Evolutionary conservation across 495 filamentous ascomycete genomes (phyloP), one percentile per base, ranked within the genome.

Genomic region (Sordaria brevicollis): DNA sequence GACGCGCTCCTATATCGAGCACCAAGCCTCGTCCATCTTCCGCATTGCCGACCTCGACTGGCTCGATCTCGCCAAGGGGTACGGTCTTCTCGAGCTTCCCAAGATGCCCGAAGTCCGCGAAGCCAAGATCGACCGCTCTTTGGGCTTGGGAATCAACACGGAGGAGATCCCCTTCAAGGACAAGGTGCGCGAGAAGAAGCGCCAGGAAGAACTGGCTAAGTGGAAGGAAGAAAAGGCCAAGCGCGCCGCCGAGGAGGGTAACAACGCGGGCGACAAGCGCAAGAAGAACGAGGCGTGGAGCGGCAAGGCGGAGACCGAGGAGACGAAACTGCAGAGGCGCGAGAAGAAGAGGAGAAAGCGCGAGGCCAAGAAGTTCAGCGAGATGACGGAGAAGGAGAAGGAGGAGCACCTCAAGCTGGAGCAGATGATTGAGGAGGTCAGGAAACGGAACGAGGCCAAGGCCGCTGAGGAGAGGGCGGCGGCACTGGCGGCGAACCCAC

Each of bases 1-100:
- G 91, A 86, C 97, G 9, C 88, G 91, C 74, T 89, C 91, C 69
- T 97, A 97, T 79, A 91, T 89, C 76, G 96, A 97, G 76, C 94
- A 98, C 73, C 87, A 93, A 78, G 93, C 94, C 11, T 87, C 84
- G 71, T 93, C 91, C 79, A 98, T 99, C 71, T 99, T 99, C 83
- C 89, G 93, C 5, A 83, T 94, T 4, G 76, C 83, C 9, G 92
- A 95, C 75, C 83, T 97, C 19, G 89, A 94, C 77, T 99, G 95
- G 95, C 81, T 84, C 41, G 91, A 91, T 54, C 80, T 96, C 2
- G 94, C 90, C 4, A 83, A 88, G 68, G 90, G 90, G 11, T 99
- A 93, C 91, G 83, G 82, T 17, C 83, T 99, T 9, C 82, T 98
- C 41, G 89, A 87, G 69, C 83, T 98, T 66, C 95, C 95, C 43